Evolutionary conservation across 1,284 basidiomycete genomes (phyloP), one percentile per base, ranked within the genome.

Genomic region (Cryptococcus maquisensis): DNA sequence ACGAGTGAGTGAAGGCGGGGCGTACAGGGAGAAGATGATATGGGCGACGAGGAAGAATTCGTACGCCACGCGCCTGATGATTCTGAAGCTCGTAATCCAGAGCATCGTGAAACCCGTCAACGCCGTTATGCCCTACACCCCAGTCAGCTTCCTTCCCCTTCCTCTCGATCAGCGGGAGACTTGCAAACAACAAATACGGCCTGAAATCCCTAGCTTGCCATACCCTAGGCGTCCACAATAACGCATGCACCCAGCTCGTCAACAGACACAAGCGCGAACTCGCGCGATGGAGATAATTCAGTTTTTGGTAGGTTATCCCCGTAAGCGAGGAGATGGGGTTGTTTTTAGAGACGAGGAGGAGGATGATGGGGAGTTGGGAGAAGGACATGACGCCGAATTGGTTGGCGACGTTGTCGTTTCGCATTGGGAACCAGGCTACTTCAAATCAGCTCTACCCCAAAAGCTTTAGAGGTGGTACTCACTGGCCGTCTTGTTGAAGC

Each of bases 1-100:
- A n/a, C n/a, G n/a, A 21, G n/a, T 21, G 7, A 3, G 28, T 2
- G 40, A 35, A 40, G n/a, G 51, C 23, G 58, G 28, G 28, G 10
- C 68, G 57, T 38, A 72, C 62, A 70, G 38, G 24, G 79, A 76
- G 47, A 81, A 72, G 35, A 79, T 47, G 35, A 81, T 78, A 64
- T 82, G 81, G 1, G 74, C 62, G 38, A 81, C 57, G 16, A 81
- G 66, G 72, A 82, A 82, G 61, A 79, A 76, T 62, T 82, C 81
- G 67, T 80, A 82, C 32, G 75, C 74, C 24, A 72, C 61, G 43
- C 75, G 72, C 8, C 80, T 69, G 35, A 77, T 42, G 10, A 78
- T 69, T 16, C 71, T 61, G 57, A 81, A 57, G 23, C 79, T 79
- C 2, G 79, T 69, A 10, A 79, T 55, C 48, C 76, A 75, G 6